Evolutionary conservation across 139 green algal genomes (phyloP).

Genomic region (Chlamydomonas asymmetrica): DNA sequence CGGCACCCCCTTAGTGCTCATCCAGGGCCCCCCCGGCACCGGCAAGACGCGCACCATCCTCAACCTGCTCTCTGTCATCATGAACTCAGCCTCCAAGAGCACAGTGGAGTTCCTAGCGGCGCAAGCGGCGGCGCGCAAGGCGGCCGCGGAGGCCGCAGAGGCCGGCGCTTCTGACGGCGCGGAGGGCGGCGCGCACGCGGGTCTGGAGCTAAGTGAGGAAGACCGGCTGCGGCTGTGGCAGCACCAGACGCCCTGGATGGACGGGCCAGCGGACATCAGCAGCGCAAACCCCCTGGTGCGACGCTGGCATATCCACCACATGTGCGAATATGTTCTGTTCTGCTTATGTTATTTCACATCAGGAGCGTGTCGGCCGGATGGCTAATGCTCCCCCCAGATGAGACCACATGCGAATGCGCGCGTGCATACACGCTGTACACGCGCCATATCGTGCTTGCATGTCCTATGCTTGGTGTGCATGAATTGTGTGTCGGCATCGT

Average conservation of each 20-base stretch:
- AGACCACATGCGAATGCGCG: too few species aligned
- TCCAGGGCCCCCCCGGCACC: constrained; percentile 79
- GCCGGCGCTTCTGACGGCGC: not conserved
- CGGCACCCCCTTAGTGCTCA: constrained; percentile 74
- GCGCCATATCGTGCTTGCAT: too few species aligned
- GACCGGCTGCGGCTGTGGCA: constrained; percentile 41
- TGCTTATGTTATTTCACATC: too few species aligned
- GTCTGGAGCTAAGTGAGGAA: too few species aligned
- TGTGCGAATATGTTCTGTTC: too few species aligned
- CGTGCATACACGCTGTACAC: too few species aligned
- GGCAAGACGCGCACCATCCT: constrained; percentile 93
- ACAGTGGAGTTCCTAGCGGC: constrained; percentile 34
- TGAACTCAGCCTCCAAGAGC: constrained; percentile 72
- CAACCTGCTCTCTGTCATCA: constrained; percentile 84
- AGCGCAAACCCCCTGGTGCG: too few species aligned
- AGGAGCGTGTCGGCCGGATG: too few species aligned
- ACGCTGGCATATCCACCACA: too few species aligned
- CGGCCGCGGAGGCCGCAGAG: not conserved
- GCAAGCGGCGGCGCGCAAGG: not conserved
- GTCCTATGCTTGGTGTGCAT: too few species aligned
- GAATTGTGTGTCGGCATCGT: too few species aligned
- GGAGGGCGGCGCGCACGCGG: not conserved
- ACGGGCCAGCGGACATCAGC: constrained; percentile 23
- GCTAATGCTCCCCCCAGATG: too few species aligned
- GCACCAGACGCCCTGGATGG: constrained; percentile 44